phyloP scores from a whole-genome alignment of 768 basidiomycete species.

The Collybia mongolica region DNA sequence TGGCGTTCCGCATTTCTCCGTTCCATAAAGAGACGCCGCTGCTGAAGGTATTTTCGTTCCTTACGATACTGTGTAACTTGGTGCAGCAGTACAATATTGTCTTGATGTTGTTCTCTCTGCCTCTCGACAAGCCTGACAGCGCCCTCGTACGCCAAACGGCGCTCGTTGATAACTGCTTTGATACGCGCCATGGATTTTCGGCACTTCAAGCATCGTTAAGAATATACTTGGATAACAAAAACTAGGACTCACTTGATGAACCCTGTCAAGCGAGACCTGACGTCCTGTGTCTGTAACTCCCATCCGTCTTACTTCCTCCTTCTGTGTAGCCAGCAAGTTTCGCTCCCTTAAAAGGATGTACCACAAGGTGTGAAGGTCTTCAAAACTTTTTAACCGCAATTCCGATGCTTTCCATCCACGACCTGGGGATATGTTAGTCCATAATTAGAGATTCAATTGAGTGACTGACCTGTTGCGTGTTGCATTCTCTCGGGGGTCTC shows the following conservation, averaged over 20 bases:
- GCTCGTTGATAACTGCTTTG: slow-evolving; percentile 89
- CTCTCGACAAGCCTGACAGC: slow-evolving; percentile 47
- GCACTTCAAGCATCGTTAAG: slow-evolving; percentile 45
- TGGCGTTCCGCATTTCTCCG: slow-evolving; percentile 10
- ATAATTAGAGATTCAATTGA: background rate
- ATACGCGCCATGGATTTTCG: slow-evolving; percentile 97
- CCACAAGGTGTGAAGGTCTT: slow-evolving; percentile 94
- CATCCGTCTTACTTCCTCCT: slow-evolving; percentile 70
- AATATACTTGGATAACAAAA: background rate
- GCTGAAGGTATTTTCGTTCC: slow-evolving; percentile 16
- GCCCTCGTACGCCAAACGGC: slow-evolving; percentile 79
- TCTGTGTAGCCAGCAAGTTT: slow-evolving; percentile 88
- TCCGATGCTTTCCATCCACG: slow-evolving; percentile 87
- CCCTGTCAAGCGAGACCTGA: slow-evolving; percentile 33
- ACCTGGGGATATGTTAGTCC: slow-evolving; percentile 44
- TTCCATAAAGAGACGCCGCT: slow-evolving; percentile 12
- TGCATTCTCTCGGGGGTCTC: slow-evolving; percentile 32
- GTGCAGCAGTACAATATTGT: slow-evolving; percentile 25
- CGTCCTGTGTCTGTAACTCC: slow-evolving; percentile 34
- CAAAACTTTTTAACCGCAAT: slow-evolving; percentile 87
- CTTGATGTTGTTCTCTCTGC: slow-evolving; percentile 27
- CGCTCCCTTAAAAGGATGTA: slow-evolving; percentile 86
- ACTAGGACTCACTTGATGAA: slow-evolving; percentile 41
- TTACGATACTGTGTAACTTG: slow-evolving; percentile 19
- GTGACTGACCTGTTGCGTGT: slow-evolving; percentile 24